These are phyloP conservation scores for Trametes polyzona DNA, from an alignment of 1,284 basidiomycete genomes.

Conservation along the genomic window DNA sequence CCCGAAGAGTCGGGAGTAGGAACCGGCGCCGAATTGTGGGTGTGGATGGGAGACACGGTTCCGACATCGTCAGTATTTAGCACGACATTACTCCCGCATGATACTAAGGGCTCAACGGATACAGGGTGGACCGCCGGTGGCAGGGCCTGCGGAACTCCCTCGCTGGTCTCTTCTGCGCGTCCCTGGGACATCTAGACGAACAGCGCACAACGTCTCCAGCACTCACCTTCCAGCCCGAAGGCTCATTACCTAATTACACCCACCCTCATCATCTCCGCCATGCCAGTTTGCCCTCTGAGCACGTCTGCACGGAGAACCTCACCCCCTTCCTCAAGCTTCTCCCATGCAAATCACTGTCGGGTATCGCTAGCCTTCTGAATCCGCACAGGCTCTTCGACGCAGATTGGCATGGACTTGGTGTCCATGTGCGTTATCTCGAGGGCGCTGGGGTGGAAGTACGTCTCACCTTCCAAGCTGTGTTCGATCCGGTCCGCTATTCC, in stretches of 20 bases:
- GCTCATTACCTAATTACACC: conserved; percentile 55
- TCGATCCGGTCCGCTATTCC: conserved; percentile 73
- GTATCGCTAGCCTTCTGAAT: conserved; percentile 85
- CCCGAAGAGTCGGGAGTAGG: conserved; percentile 79
- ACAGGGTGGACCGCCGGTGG: conserved; percentile 80
- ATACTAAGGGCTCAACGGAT: neutral
- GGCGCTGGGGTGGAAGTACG: conserved; percentile 63
- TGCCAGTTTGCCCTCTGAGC: conserved; percentile 79
- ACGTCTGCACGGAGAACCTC: conserved; percentile 95
- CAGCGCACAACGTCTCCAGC: conserved; percentile 70
- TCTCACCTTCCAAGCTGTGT: conserved; percentile 82
- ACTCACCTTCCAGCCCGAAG: conserved; percentile 62
- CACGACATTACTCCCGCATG: too few relatives aligned
- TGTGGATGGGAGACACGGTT: conserved; percentile 77
- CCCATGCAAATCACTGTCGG: conserved; percentile 91
- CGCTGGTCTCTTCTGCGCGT: conserved; percentile 94
- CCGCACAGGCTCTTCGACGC: conserved; percentile 87
- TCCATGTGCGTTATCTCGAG: conserved; percentile 71
- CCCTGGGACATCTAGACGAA: conserved; percentile 78
- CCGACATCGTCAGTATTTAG: conserved; percentile 48
- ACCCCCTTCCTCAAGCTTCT: conserved; percentile 95
- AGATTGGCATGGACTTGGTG: conserved; percentile 86
- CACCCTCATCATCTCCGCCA: conserved; percentile 66
- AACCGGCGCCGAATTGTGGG: conserved; percentile 88
- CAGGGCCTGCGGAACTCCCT: conserved; percentile 85